Conservation (phyloP, 2,329 filamentous ascomycete genomes). For the Podosphaera leucotricha region DNA sequence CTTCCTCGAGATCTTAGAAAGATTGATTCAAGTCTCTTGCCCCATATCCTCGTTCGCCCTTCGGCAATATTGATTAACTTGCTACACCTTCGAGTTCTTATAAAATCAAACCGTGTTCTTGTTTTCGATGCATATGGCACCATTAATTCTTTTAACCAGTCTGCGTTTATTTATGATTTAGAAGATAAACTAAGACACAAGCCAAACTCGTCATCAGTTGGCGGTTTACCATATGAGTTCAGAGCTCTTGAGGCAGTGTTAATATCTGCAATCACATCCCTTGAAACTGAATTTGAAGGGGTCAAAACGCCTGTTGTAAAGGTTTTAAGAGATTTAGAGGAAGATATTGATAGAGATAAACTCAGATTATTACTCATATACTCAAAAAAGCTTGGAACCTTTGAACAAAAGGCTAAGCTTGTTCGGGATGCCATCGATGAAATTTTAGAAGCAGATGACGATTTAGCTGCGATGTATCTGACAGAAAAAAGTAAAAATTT, state of each 20-base stretch:
- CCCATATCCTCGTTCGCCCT: slow-evolving; percentile 82
- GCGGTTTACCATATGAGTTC: slow-evolving; percentile 75
- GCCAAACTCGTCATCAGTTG: slow-evolving; percentile 29
- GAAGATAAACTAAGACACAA: slow-evolving; percentile 82
- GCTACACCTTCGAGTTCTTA: slow-evolving; percentile 83
- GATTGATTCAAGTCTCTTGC: slow-evolving; percentile 87
- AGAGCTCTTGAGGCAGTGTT: slow-evolving; percentile 85
- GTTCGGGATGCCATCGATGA: slow-evolving; percentile 91
- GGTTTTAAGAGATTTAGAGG: slow-evolving; percentile 73
- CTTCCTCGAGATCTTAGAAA: slow-evolving; percentile 88
- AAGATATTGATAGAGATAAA: slow-evolving; percentile 91
- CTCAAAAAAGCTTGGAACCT: slow-evolving; percentile 86
- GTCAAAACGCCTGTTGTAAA: slow-evolving; percentile 80
- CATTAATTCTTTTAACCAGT: slow-evolving; percentile 84
- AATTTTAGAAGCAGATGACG: slow-evolving; percentile 84
- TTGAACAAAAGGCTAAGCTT: slow-evolving; percentile 87
- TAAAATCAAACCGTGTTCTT: slow-evolving; percentile 82
- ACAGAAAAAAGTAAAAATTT: slow-evolving; percentile 64
- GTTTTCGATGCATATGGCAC: slow-evolving; percentile 94
- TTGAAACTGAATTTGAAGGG: slow-evolving; percentile 86
- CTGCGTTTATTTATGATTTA: slow-evolving; percentile 91
- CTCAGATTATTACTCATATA: slow-evolving; percentile 74
- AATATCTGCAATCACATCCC: slow-evolving; percentile 72
- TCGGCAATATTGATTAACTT: slow-evolving; percentile 88
- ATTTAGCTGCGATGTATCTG: slow-evolving; percentile 83